Evolutionary conservation across 2,329 filamentous ascomycete genomes (phyloP), one percentile per base, ranked within the genome.

Genomic region (Cladophialophora yegresii): DNA sequence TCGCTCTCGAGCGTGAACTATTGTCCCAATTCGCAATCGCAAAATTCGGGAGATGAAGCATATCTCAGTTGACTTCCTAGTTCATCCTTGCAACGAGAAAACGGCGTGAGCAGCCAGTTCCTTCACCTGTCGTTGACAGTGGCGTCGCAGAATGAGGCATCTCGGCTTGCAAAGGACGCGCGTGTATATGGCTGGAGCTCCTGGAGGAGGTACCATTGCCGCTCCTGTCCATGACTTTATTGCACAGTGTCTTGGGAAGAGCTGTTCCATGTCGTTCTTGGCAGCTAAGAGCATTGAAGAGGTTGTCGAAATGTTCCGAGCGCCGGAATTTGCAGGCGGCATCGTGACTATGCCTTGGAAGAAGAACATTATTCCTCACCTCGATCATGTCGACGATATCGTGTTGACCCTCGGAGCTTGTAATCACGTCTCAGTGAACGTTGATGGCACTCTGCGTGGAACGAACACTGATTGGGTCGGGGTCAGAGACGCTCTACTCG

Each of bases 391-490:
- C 1, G 74, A 73, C 1, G 58, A 67, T 0, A 73, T 71, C 8
- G 75, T 80, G 2, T 75, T 75, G 1, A 77, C 78, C 3, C 70
- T 71, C 5, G 50, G 56, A 0, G 62, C 62, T 30, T 64, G 62
- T 16, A 65, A 65, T 40, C 53, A 63, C 32, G 63, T 62, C 22
- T 59, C 51, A 16, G 49, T 60, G 13, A 40, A 50, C 43, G 23
- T 32, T 3, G 63, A 73, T 23, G 68, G 71, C 2, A 68, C 61
- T 8, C 67, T 80, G 0, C 67, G 69, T 2, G 79, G 78, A 2
- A 77, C 76, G 4, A 81, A 81, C 62, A 81, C 78, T 1, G 78
- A 81, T 63, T 80, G 78, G 78, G 66, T 74, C 0, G 78, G 79
- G 1, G 75, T 81, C 58, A 73, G 73, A 45, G 74, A 72, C 4